Evolutionary conservation across 495 filamentous ascomycete genomes (phyloP), one percentile per base, ranked within the genome.

Genomic region (Penicillium verhagenii): DNA sequence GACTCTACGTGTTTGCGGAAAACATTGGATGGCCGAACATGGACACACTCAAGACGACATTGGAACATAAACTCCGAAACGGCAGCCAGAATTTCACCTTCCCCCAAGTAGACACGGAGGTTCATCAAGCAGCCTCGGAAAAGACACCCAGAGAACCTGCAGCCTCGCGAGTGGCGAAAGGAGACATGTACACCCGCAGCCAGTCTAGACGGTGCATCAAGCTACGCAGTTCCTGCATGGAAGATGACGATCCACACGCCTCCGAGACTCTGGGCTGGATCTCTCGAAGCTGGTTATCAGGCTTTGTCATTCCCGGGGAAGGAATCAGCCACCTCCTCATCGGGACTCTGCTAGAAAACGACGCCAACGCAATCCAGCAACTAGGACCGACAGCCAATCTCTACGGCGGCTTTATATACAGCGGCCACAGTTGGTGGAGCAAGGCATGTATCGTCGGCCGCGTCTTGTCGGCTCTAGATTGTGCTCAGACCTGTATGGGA

Each of bases 241-340:
- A 57, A 33, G 49, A 61, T 24, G 46, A 45, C 10, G 59, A 65
- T 33, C 47, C 57, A 4, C 53, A 65, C 35, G 38, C 40, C 4
- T 31, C 33, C 2, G 56, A 67, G 26, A 45, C 53, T 25, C 66
- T 77, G 4, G 90, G 90, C n/a, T 96, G 90, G 91, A 79, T 94
- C 16, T 89, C 86, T 16, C 84, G 88, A 53, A 87, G 83, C 26
- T 94, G 88, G 71, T 73, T 93, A 13, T 88, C 87, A 4, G 91
- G 90, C 6, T 74, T 96, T 21, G 82, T 94, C 35, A 70, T 94
- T 24, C 90, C 91, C 0, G 91, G 91, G 1, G 87, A 91, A 65
- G 68, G 76, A 0, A 76, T 91, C 37, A 80, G 79, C 25, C 88
- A 94, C 60, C 82, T 94, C 45, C 74, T 96, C 28, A 92, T 96